phyloP scores from a whole-genome alignment of 495 filamentous ascomycete species.

The Xylaria scruposa region DNA sequence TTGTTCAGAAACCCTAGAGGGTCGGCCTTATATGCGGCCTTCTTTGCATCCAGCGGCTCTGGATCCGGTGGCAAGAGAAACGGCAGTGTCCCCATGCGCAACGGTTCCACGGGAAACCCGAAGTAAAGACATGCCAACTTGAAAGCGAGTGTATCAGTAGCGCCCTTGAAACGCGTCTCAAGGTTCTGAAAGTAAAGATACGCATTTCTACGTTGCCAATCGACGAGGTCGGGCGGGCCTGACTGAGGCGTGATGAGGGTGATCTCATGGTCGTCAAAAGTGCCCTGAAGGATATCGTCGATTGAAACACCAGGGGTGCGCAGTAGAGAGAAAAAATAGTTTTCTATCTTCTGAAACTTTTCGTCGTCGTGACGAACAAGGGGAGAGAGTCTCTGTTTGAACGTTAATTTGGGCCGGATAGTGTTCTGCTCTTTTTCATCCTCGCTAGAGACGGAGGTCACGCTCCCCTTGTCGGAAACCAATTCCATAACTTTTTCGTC shows the following conservation, averaged over 20 bases:
- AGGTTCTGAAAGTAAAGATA: constrained; percentile 29
- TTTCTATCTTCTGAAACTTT: constrained; percentile 29
- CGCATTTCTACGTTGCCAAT: constrained; percentile 29
- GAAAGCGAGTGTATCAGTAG: constrained; percentile 30
- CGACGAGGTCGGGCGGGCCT: constrained; percentile 26
- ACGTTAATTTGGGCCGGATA: constrained; percentile 26
- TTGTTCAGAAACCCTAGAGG: constrained; percentile 31
- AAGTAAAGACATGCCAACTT: constrained; percentile 41
- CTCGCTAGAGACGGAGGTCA: neutral
- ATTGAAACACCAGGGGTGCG: constrained; percentile 25
- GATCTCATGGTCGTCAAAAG: constrained; percentile 38
- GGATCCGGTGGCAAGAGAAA: constrained; percentile 19
- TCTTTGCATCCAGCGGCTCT: constrained; percentile 14
- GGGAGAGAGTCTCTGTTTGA: constrained; percentile 28
- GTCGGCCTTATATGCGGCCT: neutral
- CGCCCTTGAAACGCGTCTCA: constrained; percentile 33
- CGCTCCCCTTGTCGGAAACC: neutral
- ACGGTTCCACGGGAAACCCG: constrained; percentile 37
- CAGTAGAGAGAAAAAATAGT: constrained; percentile 35
- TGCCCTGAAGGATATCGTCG: constrained; percentile 33
- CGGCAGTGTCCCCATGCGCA: constrained; percentile 26
- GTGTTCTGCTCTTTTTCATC: neutral
- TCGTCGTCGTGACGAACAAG: constrained; percentile 23
- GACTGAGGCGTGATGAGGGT: constrained; percentile 30
- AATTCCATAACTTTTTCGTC: neutral